Evolutionary conservation across 2,329 filamentous ascomycete species (phyloP).

Genomic region (Penicillium occitanis): DNA sequence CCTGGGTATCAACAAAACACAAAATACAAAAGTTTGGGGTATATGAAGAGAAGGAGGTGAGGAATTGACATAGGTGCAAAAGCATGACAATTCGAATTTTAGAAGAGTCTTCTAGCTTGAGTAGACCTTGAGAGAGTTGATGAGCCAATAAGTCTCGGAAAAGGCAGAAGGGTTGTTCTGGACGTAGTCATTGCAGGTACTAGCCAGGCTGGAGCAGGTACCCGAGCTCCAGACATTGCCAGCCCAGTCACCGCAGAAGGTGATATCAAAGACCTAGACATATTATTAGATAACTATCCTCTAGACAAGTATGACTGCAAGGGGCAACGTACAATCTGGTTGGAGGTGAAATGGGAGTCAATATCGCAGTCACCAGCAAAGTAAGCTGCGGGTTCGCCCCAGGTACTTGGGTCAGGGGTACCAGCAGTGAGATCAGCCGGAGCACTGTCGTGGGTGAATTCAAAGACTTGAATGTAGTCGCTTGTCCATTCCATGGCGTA

Average conservation of each 20-base stretch:
- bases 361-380: constrained; percentile 75
- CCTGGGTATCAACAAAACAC: constrained; percentile 7
- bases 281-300: neutral
- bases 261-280: constrained; percentile 62
- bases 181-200: constrained; percentile 72
- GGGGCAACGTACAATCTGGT: constrained; percentile 59
- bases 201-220: constrained; percentile 60
- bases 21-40: neutral
- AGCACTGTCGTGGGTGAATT: constrained; percentile 69
- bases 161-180: constrained; percentile 69
- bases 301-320: neutral
- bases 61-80: neutral
- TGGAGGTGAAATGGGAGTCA: constrained; percentile 64
- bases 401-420: constrained; percentile 64
- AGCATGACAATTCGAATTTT: neutral
- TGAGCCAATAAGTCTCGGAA: constrained; percentile 70
- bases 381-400: constrained; percentile 66
- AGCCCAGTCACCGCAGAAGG: constrained; percentile 88
- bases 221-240: constrained; percentile 65
- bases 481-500: constrained; percentile 77
- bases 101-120: constrained; percentile 28
- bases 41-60: neutral
- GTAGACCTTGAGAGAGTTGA: constrained; percentile 71
- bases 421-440: constrained; percentile 66
- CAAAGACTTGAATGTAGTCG: constrained; percentile 72